These are phyloP conservation scores for Deinandra increscens DNA, from an alignment of 129 eudicot species.

Conservation along the genomic window DNA sequence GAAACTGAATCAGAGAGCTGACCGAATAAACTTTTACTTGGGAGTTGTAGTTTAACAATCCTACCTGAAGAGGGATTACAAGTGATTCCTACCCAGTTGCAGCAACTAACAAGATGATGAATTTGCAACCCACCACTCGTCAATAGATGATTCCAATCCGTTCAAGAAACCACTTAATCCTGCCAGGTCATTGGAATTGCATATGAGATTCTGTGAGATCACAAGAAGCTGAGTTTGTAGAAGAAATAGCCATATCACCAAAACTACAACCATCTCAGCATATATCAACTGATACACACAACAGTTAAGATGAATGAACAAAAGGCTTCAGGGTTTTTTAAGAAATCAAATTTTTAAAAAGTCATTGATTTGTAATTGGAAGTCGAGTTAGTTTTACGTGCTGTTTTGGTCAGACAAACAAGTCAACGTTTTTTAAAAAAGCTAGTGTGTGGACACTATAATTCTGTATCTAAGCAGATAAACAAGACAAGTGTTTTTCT, in stretches of 20 bases:
- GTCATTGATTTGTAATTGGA: no score
- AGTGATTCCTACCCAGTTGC: constrained; percentile 57
- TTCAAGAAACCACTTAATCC: constrained; percentile 37
- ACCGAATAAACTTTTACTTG: constrained; percentile 35
- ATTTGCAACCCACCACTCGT: constrained; percentile 39
- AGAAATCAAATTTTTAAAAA: no score
- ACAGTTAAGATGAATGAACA: no score
- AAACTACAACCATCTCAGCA: background rate
- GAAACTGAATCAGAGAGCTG: constrained; percentile 35
- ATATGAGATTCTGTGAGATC: constrained; percentile 37
- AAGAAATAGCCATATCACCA: background rate
- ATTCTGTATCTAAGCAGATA: no score
- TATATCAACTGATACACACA: background rate
- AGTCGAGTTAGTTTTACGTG: no score
- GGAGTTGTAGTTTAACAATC: constrained; percentile 45
- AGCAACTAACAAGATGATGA: constrained; percentile 39
- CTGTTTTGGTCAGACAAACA: no score
- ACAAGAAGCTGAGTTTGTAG: constrained; percentile 29
- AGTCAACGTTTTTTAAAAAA: no score
- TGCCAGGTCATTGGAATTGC: constrained; percentile 40
- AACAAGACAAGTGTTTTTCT: no score
- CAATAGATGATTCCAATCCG: constrained; percentile 26
- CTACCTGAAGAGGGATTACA: constrained; percentile 45
- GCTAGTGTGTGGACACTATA: no score
- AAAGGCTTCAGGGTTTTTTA: no score